phyloP scores from a whole-genome alignment of 2,329 filamentous ascomycete genomes.

The Tolypocladium tundrense region DNA sequence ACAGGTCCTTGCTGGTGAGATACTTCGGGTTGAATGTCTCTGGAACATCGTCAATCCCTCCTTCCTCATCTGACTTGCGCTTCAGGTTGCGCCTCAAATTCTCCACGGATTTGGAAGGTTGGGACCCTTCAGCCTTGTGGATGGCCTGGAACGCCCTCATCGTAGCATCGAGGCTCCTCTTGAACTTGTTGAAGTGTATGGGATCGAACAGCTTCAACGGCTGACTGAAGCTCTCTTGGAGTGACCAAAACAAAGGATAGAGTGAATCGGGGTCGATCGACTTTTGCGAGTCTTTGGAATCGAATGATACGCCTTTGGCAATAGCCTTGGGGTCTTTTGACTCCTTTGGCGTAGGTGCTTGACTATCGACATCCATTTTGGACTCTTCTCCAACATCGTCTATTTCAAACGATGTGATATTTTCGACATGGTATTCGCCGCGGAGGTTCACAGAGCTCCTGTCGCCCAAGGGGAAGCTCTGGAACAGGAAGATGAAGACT shows the following conservation, averaged over 20 bases:
- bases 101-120: slow-evolving; percentile 42
- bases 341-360: slow-evolving; percentile 24
- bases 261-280: slow-evolving; percentile 58
- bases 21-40: slow-evolving; percentile 86
- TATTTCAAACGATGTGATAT: slow-evolving; percentile 71
- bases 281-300: slow-evolving; percentile 37
- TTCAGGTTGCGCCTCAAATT: slow-evolving; percentile 58
- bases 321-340: slow-evolving; percentile 17
- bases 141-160: slow-evolving; percentile 44
- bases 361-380: slow-evolving; percentile 56
- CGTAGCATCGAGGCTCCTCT: slow-evolving; percentile 59
- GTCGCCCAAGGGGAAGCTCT: slow-evolving; percentile 92
- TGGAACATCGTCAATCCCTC: slow-evolving; percentile 38
- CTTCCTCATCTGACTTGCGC: slow-evolving; percentile 49
- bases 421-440: slow-evolving; percentile 92
- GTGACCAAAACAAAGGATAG: slow-evolving; percentile 88
- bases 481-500: slow-evolving; percentile 97
- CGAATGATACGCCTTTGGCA: slow-evolving; percentile 30
- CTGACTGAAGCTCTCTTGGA: slow-evolving; percentile 87
- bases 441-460: slow-evolving; percentile 95
- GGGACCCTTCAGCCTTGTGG: slow-evolving; percentile 35
- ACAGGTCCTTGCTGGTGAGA: slow-evolving; percentile 91
- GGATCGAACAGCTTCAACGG: slow-evolving; percentile 72
- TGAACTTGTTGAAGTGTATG: slow-evolving; percentile 69
- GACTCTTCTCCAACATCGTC: slow-evolving; percentile 20